These are phyloP conservation scores for Colletotrichum destructivum DNA, from an alignment of 2,329 filamentous ascomycete species.

Conservation along the genomic window DNA sequence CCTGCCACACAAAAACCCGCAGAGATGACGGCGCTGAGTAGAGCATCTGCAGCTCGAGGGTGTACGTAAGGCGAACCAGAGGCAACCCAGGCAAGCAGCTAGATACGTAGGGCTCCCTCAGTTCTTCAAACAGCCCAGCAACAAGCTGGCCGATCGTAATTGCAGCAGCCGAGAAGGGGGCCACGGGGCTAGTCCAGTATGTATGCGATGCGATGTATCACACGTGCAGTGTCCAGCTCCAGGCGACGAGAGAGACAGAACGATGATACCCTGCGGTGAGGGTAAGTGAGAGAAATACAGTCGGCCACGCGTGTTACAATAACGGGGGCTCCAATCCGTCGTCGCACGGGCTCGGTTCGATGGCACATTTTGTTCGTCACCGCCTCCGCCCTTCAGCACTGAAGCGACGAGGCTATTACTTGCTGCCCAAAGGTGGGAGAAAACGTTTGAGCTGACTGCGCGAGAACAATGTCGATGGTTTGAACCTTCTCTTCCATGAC, in stretches of 20 bases:
- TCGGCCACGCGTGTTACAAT: conserved; percentile 1
- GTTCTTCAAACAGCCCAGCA: not conserved
- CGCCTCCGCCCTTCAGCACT: conserved; percentile 19
- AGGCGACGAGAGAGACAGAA: not conserved
- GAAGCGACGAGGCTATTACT: conserved; percentile 14
- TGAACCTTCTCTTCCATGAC: conserved; percentile 9
- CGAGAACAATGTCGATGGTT: not conserved
- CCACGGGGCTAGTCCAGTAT: not conserved
- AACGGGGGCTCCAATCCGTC: conserved; percentile 13
- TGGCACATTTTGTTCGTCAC: conserved; percentile 25
- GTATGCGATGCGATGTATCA: not conserved
- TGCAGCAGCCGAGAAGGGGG: conserved; percentile 13
- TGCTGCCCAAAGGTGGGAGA: conserved; percentile 22
- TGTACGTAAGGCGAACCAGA: conserved; percentile 30
- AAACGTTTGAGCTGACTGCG: conserved; percentile 13
- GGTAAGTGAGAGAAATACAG: conserved; percentile 3
- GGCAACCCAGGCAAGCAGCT: conserved; percentile 12
- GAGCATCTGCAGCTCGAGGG: not conserved
- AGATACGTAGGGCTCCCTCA: conserved; percentile 13
- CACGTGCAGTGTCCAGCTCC: not conserved
- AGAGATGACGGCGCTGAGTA: not conserved
- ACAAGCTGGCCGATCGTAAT: not conserved
- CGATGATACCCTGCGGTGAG: conserved; percentile 22
- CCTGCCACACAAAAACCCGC: conserved; percentile 24
- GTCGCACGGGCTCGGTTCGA: conserved; percentile 18